Base-by-base conservation (phyloP, 768 basidiomycete genomes). In the Termitomyces sp. region DNA sequence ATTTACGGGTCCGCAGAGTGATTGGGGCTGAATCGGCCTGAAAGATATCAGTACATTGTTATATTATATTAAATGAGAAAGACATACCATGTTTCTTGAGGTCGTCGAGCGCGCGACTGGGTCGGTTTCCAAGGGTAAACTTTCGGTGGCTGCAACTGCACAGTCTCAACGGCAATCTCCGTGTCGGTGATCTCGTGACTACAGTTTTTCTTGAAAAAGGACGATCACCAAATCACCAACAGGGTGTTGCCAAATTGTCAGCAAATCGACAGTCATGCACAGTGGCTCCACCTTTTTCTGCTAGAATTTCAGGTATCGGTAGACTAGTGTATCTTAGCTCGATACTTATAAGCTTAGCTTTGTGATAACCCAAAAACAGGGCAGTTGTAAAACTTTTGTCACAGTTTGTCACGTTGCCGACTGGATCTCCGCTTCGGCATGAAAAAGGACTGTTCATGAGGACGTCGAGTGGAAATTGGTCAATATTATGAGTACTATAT, bases 1-100 rank as follows among this genome's bases (percentile, higher is more conserved):
- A 98, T 83, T 99, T 98, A 76, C 95, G 91, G 57, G 97, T 97
- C 70, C 97, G 93, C 73, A 99, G 83, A 66, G 97, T 99, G 67
- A 99, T 83, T 61, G 95, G 88, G 74, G 92, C 53, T 20, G 53
- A 84, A 74, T 91, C 91, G 78, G 89, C 83, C 90, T 92, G 67
- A 23, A 71, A 64, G 23, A 5, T 23, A 61, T 58, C 64, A 61
- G 54, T 14, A 61, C 54, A 32, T 53, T 36, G 49, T 64, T 52
- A 61, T 55, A 44, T 43, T 36, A 55, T n/a, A 38, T 44, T 4
- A 28, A 28, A 51, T 35, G 23, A 56, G 33, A 53, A 4, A 33
- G 46, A 63, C 64, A 54, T 35, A 68, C 61, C 64, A 71, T 65
- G 14, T 59, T 64, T 71, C 72, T 75, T 75, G 74, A 75, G 69